phyloP scores from a whole-genome alignment of 176 grass and related monocot species.

The Carex cristatella region DNA sequence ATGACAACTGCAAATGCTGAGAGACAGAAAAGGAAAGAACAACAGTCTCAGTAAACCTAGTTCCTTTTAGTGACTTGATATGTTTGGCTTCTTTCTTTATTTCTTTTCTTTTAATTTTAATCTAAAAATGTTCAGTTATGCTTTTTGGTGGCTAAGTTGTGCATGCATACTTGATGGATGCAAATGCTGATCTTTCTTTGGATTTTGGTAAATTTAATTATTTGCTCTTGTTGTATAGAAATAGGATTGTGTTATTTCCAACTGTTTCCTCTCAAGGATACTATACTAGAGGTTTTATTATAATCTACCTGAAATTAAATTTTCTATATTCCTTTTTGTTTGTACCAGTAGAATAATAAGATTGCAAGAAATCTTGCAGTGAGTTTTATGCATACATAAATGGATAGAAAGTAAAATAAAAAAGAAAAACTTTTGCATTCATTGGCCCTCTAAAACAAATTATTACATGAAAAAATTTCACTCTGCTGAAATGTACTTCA shows the following conservation, averaged over 20 bases:
- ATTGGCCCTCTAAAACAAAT: not conserved
- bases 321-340: not conserved
- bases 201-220: not conserved
- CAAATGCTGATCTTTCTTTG: not conserved
- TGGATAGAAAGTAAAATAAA: not conserved
- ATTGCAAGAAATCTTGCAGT: not conserved
- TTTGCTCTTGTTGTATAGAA: not conserved
- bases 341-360: not conserved
- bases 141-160: not conserved
- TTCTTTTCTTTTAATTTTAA: not conserved
- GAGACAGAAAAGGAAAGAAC: conserved; percentile 61
- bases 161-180: not conserved
- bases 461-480: conserved; percentile 6
- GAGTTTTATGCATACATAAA: not conserved
- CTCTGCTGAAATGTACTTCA: not conserved
- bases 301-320: not conserved
- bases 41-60: not conserved
- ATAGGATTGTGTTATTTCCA: not conserved
- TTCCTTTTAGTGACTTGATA: not conserved
- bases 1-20: conserved; percentile 34
- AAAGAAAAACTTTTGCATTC: not conserved
- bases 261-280: not conserved
- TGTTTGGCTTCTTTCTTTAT: not conserved
- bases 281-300: not conserved
- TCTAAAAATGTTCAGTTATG: not conserved